Conservation (phyloP, 1,139 yeast species). For the Protomyces pachydermus region DNA sequence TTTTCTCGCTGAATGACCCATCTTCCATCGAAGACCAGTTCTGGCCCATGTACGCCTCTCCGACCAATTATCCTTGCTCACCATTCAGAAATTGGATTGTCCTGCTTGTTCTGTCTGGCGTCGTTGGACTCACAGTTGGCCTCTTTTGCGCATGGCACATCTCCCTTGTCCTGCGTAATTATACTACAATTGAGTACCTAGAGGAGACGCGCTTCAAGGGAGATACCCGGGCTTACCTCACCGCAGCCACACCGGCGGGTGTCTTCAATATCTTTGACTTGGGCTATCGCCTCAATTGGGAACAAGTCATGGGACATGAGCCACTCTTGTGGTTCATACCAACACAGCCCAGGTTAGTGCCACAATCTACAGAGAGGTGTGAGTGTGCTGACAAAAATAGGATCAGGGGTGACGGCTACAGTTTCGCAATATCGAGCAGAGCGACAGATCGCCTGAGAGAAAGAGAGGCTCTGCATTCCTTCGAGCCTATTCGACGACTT, state of each 20-base stretch:
- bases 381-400: neutral
- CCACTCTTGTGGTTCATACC: constrained; percentile 73
- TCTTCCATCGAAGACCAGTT: constrained; percentile 7
- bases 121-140: constrained; percentile 59
- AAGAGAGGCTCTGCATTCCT: constrained; percentile 10
- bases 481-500: neutral
- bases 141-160: constrained; percentile 57
- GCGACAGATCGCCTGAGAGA: constrained; percentile 11
- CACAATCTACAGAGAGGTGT: neutral
- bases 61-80: constrained; percentile 38
- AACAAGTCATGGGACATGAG: constrained; percentile 62
- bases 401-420: neutral
- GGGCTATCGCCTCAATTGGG: constrained; percentile 60
- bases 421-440: constrained; percentile 4
- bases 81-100: constrained; percentile 48
- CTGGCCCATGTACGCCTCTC: constrained; percentile 36
- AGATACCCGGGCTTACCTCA: constrained; percentile 42
- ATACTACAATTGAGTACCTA: constrained; percentile 78
- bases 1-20: constrained; percentile 15
- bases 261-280: constrained; percentile 68
- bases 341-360: constrained; percentile 34
- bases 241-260: constrained; percentile 32
- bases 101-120: constrained; percentile 54
- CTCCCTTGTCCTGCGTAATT: constrained; percentile 54
- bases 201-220: constrained; percentile 48